A percentile compares a stretch with the other conserved stretches of the same genome.
Conservation (phyloP, 768 basidiomycete genomes). For the Termitomyces sp. region DNA sequence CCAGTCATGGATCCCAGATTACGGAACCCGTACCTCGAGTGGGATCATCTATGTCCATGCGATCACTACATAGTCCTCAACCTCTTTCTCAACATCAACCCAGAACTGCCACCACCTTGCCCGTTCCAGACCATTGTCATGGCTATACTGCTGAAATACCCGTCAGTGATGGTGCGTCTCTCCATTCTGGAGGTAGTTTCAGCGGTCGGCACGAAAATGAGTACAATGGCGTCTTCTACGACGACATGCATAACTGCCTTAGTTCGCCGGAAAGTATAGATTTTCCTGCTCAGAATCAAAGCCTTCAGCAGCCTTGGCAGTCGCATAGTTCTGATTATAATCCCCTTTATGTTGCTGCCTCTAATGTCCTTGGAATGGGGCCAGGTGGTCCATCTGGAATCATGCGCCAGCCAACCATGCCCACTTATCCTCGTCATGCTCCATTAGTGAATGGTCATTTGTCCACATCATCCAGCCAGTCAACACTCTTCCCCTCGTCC, state of each 20-base stretch:
- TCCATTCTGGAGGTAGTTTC: slow-evolving; percentile 27
- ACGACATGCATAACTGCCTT: slow-evolving; percentile 24
- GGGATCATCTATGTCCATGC: slow-evolving; percentile 53
- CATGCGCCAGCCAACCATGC: slow-evolving; percentile 16
- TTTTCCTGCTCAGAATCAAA: slow-evolving; percentile 16
- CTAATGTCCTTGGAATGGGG: slow-evolving; percentile 74
- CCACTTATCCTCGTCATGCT: slow-evolving; percentile 15
- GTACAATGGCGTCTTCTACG: slow-evolving; percentile 30
- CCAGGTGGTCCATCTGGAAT: slow-evolving; percentile 28
- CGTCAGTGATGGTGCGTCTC: slow-evolving; percentile 17
- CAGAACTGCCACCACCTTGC: slow-evolving; percentile 37
- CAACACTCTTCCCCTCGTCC: slow-evolving; percentile 21
- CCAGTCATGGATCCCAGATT: slow-evolving; percentile 7
- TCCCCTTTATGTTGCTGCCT: slow-evolving; percentile 67
- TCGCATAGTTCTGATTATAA: slow-evolving; percentile 41
- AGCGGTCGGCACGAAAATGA: slow-evolving; percentile 30
- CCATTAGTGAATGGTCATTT: slow-evolving; percentile 16
- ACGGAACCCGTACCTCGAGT: slow-evolving; percentile 47
- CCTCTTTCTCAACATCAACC: slow-evolving; percentile 25
- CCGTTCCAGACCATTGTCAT: slow-evolving; percentile 16
- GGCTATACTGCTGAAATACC: slow-evolving; percentile 7
- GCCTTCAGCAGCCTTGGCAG: slow-evolving; percentile 16
- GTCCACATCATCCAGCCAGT: slow-evolving; percentile 25
- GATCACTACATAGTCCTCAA: slow-evolving; percentile 21
- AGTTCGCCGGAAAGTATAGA: slow-evolving; percentile 23